phyloP scores from a whole-genome alignment of 805 yeast species.

The Starmerella roubikii region DNA sequence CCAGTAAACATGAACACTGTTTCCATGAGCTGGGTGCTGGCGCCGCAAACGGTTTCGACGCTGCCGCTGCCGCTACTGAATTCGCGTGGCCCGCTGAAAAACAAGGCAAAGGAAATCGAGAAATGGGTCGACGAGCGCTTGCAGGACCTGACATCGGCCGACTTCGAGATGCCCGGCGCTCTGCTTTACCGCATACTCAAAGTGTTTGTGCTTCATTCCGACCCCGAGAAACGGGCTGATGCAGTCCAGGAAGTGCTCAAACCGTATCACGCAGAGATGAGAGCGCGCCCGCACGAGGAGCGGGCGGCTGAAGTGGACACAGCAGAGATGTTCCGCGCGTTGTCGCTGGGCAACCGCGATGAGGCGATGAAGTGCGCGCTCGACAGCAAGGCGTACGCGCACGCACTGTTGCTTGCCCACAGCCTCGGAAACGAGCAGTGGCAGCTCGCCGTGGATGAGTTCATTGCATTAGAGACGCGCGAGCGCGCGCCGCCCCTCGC shows the following conservation, averaged over 20 bases:
- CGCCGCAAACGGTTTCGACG: constrained; percentile 14
- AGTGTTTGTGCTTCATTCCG: neutral
- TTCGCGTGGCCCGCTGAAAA: constrained; percentile 32
- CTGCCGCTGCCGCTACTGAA: constrained; percentile 60
- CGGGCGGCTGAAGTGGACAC: neutral
- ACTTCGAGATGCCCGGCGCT: constrained; percentile 4
- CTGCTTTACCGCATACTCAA: constrained; percentile 14
- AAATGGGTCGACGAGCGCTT: constrained; percentile 44
- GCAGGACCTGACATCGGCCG: constrained; percentile 9
- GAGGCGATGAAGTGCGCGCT: constrained; percentile 54
- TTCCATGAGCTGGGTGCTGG: neutral
- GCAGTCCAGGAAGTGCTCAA: neutral
- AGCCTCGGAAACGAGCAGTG: constrained; percentile 50
- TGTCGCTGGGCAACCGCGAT: constrained; percentile 51
- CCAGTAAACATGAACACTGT: neutral
- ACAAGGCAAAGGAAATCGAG: constrained; percentile 53
- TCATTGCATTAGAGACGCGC: constrained; percentile 36
- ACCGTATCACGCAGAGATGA: neutral
- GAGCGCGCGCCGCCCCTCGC: constrained; percentile 34
- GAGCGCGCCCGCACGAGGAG: no score
- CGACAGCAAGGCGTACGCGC: constrained; percentile 55
- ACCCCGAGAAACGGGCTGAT: neutral
- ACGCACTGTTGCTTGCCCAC: constrained; percentile 60
- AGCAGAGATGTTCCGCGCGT: constrained; percentile 26
- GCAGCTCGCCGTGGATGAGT: constrained; percentile 44